phyloP scores from a whole-genome alignment of 371 early-diverging fungal genomes.

The Haplosporangium sp. region DNA sequence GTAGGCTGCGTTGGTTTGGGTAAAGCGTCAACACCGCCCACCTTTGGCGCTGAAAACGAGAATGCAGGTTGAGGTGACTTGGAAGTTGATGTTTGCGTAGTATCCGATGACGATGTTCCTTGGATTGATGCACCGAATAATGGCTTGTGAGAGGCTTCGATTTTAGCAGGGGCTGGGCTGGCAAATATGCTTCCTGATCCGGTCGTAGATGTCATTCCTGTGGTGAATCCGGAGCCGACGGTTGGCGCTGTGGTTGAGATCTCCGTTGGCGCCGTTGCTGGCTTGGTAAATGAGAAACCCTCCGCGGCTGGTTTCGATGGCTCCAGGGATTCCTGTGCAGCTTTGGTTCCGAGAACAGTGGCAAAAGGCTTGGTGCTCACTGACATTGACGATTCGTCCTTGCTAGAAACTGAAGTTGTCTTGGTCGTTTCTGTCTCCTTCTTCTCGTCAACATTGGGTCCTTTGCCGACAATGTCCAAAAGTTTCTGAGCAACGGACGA shows the following conservation, averaged over 20 bases:
- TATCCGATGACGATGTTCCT: neutral
- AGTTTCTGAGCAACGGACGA: conserved; percentile 21
- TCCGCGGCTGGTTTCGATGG: neutral
- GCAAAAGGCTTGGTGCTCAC: neutral
- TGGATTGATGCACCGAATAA: neutral
- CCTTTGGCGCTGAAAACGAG: neutral
- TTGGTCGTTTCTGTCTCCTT: neutral
- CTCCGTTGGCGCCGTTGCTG: neutral
- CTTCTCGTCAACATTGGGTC: neutral
- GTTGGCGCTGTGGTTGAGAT: neutral
- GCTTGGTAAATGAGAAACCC: neutral
- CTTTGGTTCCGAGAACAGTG: neutral
- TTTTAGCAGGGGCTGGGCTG: neutral
- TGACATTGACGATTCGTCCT: neutral
- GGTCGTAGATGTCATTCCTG: neutral
- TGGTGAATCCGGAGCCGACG: neutral
- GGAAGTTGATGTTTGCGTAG: neutral
- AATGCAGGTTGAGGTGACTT: neutral
- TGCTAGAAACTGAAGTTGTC: neutral
- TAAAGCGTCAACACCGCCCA: neutral
- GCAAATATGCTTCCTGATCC: conserved; percentile 12
- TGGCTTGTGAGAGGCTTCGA: neutral
- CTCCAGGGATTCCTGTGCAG: no score
- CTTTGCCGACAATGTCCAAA: conserved; percentile 22
- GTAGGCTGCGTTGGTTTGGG: neutral